Conservation (phyloP, 2,329 filamentous ascomycete genomes). For the Sarocladium kiliense region DNA sequence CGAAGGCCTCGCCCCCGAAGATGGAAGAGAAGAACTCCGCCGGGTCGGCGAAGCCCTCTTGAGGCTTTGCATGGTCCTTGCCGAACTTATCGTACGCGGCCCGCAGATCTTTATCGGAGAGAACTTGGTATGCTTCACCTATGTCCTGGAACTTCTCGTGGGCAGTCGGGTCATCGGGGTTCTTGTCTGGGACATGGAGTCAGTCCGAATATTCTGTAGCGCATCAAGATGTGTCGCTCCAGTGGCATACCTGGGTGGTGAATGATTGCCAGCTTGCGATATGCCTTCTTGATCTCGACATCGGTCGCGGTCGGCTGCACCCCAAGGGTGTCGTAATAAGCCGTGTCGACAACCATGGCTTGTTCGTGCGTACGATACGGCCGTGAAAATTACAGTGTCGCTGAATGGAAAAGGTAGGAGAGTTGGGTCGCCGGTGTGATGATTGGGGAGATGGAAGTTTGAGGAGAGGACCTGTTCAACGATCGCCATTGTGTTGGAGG, state of each 20-base stretch:
- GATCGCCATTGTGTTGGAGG: neutral
- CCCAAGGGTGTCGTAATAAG: constrained; percentile 82
- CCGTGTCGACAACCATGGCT: constrained; percentile 80
- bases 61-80: constrained; percentile 88
- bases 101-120: constrained; percentile 81
- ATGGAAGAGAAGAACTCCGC: constrained; percentile 98
- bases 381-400: neutral
- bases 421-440: neutral
- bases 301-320: constrained; percentile 81
- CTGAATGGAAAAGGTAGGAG: neutral
- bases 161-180: constrained; percentile 90
- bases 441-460: neutral
- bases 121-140: constrained; percentile 69
- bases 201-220: neutral
- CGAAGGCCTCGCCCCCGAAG: constrained; percentile 93
- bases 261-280: constrained; percentile 88
- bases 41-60: constrained; percentile 90
- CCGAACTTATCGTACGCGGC: constrained; percentile 95
- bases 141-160: constrained; percentile 93
- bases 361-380: neutral
- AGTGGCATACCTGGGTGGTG: constrained; percentile 70
- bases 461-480: neutral
- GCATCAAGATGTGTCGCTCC: neutral
- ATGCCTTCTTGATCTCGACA: constrained; percentile 95
- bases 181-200: constrained; percentile 66